Percentiles rank a stretch among this genome's conserved stretches.
phyloP scores from a whole-genome alignment of 75 land plant genomes.

The Pinus tabuliformis region DNA sequence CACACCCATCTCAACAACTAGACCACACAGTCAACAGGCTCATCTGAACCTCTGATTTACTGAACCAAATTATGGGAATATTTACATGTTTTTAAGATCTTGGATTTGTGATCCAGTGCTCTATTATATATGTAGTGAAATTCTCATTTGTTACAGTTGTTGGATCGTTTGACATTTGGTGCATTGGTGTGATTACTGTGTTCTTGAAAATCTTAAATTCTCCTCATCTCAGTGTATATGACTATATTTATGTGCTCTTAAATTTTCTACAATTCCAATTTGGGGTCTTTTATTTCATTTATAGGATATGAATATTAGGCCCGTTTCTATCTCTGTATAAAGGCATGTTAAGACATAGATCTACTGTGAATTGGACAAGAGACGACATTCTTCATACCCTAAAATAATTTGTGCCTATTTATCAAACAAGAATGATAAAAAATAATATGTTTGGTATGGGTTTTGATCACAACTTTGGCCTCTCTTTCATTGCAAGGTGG shows the following conservation, averaged over 20 bases:
- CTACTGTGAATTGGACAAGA: slow-evolving; percentile 74
- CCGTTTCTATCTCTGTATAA: background rate
- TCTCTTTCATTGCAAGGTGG: slow-evolving; percentile 85
- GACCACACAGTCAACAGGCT: no score
- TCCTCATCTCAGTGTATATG: background rate
- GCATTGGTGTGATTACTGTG: slow-evolving; percentile 25
- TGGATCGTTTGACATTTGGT: slow-evolving; percentile 58
- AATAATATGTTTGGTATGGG: slow-evolving; percentile 89
- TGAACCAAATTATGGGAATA: no score
- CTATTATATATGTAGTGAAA: no score
- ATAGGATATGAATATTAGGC: background rate
- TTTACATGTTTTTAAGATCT: no score
- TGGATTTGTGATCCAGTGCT: slow-evolving; percentile 33
- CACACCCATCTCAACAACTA: no score
- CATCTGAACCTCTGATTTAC: no score
- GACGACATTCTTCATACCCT: slow-evolving; percentile 58
- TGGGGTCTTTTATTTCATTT: background rate
- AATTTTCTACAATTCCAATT: background rate
- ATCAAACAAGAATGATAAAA: slow-evolving; percentile 52
- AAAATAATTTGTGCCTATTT: no score
- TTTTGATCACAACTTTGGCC: slow-evolving; percentile 92
- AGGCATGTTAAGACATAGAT: slow-evolving; percentile 75
- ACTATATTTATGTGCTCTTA: background rate
- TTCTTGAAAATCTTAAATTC: background rate
- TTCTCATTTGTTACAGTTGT: no score